These are phyloP conservation scores for Tirmania nivea DNA, from an alignment of 495 filamentous ascomycete species.

Conservation along the genomic window DNA sequence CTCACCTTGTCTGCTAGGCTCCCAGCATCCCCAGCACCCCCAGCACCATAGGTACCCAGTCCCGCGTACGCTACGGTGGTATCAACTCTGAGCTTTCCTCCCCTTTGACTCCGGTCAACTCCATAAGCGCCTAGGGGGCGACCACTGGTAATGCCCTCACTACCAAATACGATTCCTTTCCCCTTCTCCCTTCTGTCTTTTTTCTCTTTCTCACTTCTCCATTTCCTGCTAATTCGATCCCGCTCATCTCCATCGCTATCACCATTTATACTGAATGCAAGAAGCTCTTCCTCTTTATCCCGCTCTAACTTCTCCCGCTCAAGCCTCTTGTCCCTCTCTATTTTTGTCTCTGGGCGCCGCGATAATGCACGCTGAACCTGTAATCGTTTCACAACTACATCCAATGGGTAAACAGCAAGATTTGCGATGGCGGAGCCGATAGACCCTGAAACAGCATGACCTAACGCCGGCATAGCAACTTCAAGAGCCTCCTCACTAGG, in stretches of 20 bases:
- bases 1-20: neutral
- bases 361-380: conserved; percentile 51
- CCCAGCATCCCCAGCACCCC: neutral
- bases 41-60: neutral
- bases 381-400: conserved; percentile 63
- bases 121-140: neutral
- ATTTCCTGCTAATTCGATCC: neutral
- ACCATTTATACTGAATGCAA: conserved; percentile 1
- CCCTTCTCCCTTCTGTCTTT: neutral
- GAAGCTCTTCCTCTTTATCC: neutral
- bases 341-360: conserved; percentile 15
- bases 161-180: neutral
- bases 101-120: too few species aligned
- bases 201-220: neutral
- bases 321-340: neutral
- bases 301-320: neutral
- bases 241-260: conserved; percentile 5
- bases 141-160: neutral
- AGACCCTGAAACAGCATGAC: conserved; percentile 66
- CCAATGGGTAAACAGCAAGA: conserved; percentile 58
- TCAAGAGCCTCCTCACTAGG: neutral
- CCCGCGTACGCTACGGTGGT: too few species aligned
- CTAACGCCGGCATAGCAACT: conserved; percentile 51
- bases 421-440: conserved; percentile 63
- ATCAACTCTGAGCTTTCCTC: too few species aligned